phyloP scores from a whole-genome alignment of 768 basidiomycete species.

The Mycena vulgaris region DNA sequence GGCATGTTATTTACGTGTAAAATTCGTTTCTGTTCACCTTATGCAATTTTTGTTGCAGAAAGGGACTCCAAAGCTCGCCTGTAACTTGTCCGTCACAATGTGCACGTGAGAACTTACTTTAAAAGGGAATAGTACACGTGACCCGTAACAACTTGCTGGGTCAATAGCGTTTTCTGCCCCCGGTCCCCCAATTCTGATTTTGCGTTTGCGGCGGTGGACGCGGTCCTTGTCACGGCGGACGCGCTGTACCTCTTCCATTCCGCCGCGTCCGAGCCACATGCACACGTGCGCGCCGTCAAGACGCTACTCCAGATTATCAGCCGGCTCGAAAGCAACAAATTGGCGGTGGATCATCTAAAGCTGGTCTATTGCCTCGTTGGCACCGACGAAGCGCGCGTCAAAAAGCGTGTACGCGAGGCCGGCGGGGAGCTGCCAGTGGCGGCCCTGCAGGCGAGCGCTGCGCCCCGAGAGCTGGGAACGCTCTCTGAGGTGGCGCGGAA shows the following conservation, averaged over 20 bases:
- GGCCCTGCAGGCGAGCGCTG: background rate
- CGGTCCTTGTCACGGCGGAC: constrained; percentile 11
- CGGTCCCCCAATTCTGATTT: too few relatives aligned
- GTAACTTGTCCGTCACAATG: too few relatives aligned
- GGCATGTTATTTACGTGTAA: too few relatives aligned
- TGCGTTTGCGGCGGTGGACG: constrained; percentile 22
- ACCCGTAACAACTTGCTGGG: too few relatives aligned
- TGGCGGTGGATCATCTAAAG: background rate
- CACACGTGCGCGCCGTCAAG: background rate
- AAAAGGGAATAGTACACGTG: too few relatives aligned
- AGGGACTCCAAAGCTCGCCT: too few relatives aligned
- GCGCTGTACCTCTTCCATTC: constrained; percentile 14
- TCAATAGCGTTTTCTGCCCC: too few relatives aligned
- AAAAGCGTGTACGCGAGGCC: constrained; percentile 2
- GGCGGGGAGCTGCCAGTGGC: background rate
- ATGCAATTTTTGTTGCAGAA: too few relatives aligned
- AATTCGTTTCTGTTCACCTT: too few relatives aligned
- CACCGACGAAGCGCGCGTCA: background rate
- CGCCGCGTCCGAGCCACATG: constrained; percentile 7
- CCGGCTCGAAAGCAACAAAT: constrained; percentile 2
- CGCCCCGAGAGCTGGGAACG: background rate
- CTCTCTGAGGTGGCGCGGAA: constrained; percentile 3
- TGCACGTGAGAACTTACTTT: too few relatives aligned
- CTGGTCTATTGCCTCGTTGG: constrained; percentile 18
- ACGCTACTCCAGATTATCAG: constrained; percentile 16